Evolutionary conservation across 2,329 filamentous ascomycete genomes (phyloP).

Genomic region (Aspergillus sp.): DNA sequence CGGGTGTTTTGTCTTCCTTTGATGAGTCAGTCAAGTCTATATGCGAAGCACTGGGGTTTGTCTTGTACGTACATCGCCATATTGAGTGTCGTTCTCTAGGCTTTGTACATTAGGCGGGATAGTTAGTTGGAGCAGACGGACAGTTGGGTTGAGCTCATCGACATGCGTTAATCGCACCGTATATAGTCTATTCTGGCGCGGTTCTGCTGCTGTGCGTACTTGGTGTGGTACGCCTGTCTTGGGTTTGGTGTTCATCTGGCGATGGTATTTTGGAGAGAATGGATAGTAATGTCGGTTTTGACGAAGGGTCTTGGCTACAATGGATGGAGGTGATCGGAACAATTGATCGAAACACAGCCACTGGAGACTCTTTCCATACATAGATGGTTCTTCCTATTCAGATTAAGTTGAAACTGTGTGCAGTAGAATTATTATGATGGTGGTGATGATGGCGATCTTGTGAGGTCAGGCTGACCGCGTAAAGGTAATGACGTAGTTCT

Average conservation of each 20-base stretch:
- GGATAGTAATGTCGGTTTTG: not conserved
- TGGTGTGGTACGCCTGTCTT: slow-evolving; percentile 50
- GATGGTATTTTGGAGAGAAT: not conserved
- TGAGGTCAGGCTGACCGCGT: not conserved
- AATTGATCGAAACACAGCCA: not conserved
- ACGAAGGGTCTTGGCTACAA: slow-evolving; percentile 2
- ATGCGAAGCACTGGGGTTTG: not conserved
- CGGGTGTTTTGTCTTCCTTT: slow-evolving; percentile 17
- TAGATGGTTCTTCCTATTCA: not conserved
- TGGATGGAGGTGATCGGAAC: not conserved
- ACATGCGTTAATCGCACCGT: slow-evolving; percentile 56
- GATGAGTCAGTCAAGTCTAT: not conserved
- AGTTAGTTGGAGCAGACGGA: slow-evolving; percentile 62
- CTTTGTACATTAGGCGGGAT: slow-evolving; percentile 44
- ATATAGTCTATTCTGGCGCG: slow-evolving; percentile 60
- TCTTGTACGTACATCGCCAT: slow-evolving; percentile 42
- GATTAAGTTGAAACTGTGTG: not conserved
- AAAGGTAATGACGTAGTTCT: not conserved
- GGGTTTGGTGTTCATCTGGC: slow-evolving; percentile 23
- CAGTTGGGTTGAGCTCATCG: slow-evolving; percentile 56
- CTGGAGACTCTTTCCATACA: not conserved
- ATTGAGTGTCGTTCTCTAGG: slow-evolving; percentile 18
- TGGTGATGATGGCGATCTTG: not conserved
- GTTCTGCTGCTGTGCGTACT: slow-evolving; percentile 67
- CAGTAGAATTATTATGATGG: not conserved